These are phyloP conservation scores for Globisporangium okanoganense DNA, from an alignment of 352 stramenopile genomes.

Conservation along the genomic window DNA sequence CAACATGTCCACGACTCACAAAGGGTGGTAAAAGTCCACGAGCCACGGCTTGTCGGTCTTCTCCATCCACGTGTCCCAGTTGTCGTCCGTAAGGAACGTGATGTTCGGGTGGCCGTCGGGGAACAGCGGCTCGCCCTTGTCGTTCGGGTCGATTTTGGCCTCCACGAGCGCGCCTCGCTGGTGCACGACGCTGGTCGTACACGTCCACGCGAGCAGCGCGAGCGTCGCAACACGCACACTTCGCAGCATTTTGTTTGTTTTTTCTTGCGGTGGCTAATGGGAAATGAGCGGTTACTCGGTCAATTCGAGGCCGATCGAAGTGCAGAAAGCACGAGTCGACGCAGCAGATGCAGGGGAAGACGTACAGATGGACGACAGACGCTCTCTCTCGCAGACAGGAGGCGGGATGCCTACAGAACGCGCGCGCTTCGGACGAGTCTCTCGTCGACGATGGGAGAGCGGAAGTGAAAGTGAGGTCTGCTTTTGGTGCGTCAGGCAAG, in stretches of 20 bases:
- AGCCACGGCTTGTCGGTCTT: slow-evolving; percentile 80
- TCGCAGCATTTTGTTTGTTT: slow-evolving; percentile 1
- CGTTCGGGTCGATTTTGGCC: slow-evolving; percentile 56
- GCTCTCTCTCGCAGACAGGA: background rate
- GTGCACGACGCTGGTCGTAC: slow-evolving; percentile 2
- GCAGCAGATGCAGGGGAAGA: background rate
- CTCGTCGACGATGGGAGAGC: background rate
- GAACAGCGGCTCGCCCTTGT: slow-evolving; percentile 76
- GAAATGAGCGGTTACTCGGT: background rate
- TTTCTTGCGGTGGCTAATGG: background rate
- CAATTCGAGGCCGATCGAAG: slow-evolving; percentile 2
- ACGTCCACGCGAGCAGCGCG: slow-evolving; percentile 8
- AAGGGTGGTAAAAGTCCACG: slow-evolving; percentile 85
- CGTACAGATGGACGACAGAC: background rate
- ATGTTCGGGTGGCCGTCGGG: slow-evolving; percentile 79
- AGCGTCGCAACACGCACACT: slow-evolving; percentile 9
- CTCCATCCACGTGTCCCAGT: slow-evolving; percentile 69
- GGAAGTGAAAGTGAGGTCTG: background rate
- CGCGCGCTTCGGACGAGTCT: background rate
- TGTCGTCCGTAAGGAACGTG: slow-evolving; percentile 83
- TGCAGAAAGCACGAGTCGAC: slow-evolving; percentile 1
- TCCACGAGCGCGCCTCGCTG: slow-evolving; percentile 12
- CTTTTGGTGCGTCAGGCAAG: background rate
- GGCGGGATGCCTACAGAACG: background rate
- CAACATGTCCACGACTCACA: too few species aligned